phyloP scores from a whole-genome alignment of 306 rosid genomes.

The Vigna hirtella region DNA sequence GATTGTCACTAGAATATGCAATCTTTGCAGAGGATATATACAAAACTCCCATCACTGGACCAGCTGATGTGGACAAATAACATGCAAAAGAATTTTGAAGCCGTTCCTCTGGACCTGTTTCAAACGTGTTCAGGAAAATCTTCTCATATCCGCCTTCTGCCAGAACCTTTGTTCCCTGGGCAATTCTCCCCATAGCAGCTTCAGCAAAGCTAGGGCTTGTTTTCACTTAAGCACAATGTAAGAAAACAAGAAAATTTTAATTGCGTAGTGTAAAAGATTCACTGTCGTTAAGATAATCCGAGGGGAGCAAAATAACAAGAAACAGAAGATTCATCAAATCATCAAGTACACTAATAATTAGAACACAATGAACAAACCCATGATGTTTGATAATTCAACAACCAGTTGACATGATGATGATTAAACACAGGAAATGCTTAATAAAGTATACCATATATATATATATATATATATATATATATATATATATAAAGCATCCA shows the following conservation, averaged over 20 bases:
- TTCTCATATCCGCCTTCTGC: constrained; percentile 95
- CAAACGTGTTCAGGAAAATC: constrained; percentile 79
- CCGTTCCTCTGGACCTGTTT: constrained; percentile 73
- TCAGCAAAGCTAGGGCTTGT: constrained; percentile 93
- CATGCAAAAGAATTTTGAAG: constrained; percentile 88
- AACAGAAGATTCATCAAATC: background rate
- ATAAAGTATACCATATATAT: background rate
- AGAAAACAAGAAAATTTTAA: constrained; percentile 33
- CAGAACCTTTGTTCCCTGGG: constrained; percentile 91
- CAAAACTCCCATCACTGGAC: constrained; percentile 66
- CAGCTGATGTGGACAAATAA: constrained; percentile 91
- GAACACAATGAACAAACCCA: background rate
- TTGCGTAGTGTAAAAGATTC: background rate
- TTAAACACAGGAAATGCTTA: background rate
- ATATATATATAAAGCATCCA: background rate
- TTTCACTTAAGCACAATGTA: constrained; percentile 62
- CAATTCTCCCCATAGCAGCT: constrained; percentile 97
- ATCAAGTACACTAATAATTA: background rate
- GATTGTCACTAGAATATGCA: constrained; percentile 90
- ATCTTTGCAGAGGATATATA: constrained; percentile 79
- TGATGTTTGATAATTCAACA: background rate
- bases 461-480: too few relatives aligned
- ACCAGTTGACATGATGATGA: background rate
- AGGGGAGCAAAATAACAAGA: background rate
- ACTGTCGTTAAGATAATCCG: background rate